Evolutionary conservation across 192 early-diverging fungal genomes (phyloP).

Genomic region (Coemansia sp.): DNA sequence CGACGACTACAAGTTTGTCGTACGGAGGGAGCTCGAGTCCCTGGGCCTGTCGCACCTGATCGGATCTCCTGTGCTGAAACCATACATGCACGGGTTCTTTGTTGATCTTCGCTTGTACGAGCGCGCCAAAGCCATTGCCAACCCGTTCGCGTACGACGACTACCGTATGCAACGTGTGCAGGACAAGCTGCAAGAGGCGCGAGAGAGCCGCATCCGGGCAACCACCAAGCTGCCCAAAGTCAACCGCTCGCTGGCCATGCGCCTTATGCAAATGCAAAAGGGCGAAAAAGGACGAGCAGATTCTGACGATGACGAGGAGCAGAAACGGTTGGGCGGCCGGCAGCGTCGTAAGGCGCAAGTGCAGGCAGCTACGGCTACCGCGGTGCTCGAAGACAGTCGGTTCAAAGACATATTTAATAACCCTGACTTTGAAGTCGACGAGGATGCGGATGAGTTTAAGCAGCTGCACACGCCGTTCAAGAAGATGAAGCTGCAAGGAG

Average conservation of each 20-base stretch:
- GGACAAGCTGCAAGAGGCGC: conserved; percentile 81
- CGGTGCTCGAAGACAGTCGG: conserved; percentile 78
- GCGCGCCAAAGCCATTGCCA: conserved; percentile 91
- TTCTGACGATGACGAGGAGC: conserved; percentile 20
- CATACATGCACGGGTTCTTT: conserved; percentile 99
- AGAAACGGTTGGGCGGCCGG: conserved; percentile 40
- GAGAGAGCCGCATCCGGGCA: conserved; percentile 84
- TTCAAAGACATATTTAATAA: conserved; percentile 88
- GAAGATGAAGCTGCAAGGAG: conserved; percentile 16
- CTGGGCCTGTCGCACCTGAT: conserved; percentile 90
- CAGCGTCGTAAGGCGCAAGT: conserved; percentile 47
- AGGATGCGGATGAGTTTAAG: conserved; percentile 76
- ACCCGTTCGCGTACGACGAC: conserved; percentile 95
- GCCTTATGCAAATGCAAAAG: conserved; percentile 59
- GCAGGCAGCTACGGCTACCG: conserved; percentile 53
- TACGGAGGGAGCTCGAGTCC: conserved; percentile 78
- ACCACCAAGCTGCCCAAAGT: conserved; percentile 88
- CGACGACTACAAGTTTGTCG: conserved; percentile 98
- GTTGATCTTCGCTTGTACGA: conserved; percentile 94
- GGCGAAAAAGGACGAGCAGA: conserved; percentile 6
- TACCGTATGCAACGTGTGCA: conserved; percentile 76
- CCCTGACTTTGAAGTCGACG: conserved; percentile 90
- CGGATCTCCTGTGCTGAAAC: conserved; percentile 88
- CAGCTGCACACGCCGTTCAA: conserved; percentile 40
- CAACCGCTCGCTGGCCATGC: conserved; percentile 82